Conservation (phyloP, 768 basidiomycete genomes). For the Candolleomyces aberdarensis region DNA sequence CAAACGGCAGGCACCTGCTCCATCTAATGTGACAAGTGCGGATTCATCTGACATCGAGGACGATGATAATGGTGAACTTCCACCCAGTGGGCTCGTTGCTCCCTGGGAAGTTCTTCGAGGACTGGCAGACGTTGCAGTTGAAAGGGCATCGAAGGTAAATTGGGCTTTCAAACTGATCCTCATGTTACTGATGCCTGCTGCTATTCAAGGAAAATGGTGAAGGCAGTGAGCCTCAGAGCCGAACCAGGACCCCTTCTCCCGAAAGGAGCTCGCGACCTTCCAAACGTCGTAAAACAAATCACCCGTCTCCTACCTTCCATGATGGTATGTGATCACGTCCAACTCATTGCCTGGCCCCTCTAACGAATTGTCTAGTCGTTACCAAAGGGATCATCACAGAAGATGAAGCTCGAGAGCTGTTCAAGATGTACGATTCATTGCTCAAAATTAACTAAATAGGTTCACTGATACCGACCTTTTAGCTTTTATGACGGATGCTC, state of each 20-base stretch:
- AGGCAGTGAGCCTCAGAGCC: conserved; percentile 71
- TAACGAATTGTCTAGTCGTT: conserved; percentile 52
- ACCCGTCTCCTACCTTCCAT: conserved; percentile 63
- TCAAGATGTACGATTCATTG: conserved; percentile 63
- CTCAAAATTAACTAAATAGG: conserved; percentile 1
- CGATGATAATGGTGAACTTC: conserved; percentile 76
- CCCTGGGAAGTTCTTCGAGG: conserved; percentile 85
- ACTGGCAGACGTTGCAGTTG: conserved; percentile 76
- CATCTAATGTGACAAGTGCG: conserved; percentile 70
- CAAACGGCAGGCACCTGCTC: conserved; percentile 59
- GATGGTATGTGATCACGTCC: conserved; percentile 52
- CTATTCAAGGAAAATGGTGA: conserved; percentile 63
- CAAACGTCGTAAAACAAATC: conserved; percentile 71
- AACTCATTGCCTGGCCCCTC: conserved; percentile 7
- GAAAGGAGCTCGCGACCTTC: conserved; percentile 65
- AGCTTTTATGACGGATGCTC: conserved; percentile 95
- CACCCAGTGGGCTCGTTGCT: conserved; percentile 77
- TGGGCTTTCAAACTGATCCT: conserved; percentile 4
- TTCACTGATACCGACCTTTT: conserved; percentile 12
- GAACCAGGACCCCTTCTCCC: conserved; percentile 69
- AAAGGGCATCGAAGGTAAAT: conserved; percentile 70
- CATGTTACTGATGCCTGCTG: neutral
- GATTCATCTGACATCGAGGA: conserved; percentile 86
- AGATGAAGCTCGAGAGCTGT: conserved; percentile 80
- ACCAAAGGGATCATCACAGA: conserved; percentile 81